Evolutionary conservation across 768 basidiomycete species (phyloP).

Genomic region (Boletus reticulatus): DNA sequence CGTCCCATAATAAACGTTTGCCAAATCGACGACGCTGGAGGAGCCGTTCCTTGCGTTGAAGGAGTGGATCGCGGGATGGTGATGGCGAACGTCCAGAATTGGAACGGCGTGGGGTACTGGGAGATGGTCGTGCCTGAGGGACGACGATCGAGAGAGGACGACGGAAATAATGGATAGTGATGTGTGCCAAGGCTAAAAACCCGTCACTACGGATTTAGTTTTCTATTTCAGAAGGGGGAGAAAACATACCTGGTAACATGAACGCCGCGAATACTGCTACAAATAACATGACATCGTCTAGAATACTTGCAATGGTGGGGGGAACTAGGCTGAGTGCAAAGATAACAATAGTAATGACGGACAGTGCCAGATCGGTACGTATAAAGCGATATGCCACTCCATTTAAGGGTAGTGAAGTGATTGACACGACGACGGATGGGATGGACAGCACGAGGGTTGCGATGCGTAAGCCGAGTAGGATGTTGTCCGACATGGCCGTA

Average conservation of each 20-base stretch:
- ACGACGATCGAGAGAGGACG: conserved; percentile 83
- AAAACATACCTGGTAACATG: conserved; percentile 53
- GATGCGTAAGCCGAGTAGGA: conserved; percentile 41
- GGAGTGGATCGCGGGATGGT: conserved; percentile 59
- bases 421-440: conserved; percentile 57
- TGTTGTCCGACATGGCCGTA: background rate
- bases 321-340: conserved; percentile 48
- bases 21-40: conserved; percentile 74
- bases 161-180: conserved; percentile 80
- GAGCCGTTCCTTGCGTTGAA: conserved; percentile 83
- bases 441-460: conserved; percentile 55
- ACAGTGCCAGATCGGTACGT: conserved; percentile 46
- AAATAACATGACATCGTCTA: conserved; percentile 50
- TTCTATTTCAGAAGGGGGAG: background rate
- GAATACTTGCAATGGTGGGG: conserved; percentile 31
- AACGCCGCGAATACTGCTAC: conserved; percentile 57
- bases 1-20: conserved; percentile 76
- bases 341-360: conserved; percentile 40
- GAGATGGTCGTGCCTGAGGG: conserved; percentile 41
- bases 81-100: conserved; percentile 20
- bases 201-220: background rate
- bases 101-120: conserved; percentile 18
- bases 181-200: conserved; percentile 63
- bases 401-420: conserved; percentile 51
- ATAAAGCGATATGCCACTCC: conserved; percentile 37